Percentiles rank a stretch among this genome's conserved stretches.
phyloP scores from a whole-genome alignment of 306 rosid species.

The Fagus crenata region DNA sequence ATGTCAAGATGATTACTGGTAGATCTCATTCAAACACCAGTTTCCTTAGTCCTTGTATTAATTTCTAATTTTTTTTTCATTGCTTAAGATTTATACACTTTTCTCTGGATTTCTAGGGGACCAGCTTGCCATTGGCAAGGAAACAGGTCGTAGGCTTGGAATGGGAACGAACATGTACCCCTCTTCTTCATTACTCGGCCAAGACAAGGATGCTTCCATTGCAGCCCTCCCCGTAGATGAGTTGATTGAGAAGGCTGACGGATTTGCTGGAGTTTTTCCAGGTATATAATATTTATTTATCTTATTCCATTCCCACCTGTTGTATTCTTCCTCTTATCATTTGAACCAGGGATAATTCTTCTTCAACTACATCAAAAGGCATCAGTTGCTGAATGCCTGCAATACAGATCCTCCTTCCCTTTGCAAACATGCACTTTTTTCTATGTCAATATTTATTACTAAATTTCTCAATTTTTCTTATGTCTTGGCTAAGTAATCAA shows the following conservation, averaged over 20 bases:
- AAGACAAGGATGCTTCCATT: conserved; percentile 73
- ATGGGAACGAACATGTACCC: conserved; percentile 99
- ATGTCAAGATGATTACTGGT: conserved; percentile 99
- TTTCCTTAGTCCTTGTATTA: conserved; percentile 16
- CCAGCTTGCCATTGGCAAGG: conserved; percentile 97
- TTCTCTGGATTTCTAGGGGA: conserved; percentile 59
- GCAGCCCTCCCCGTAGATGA: conserved; percentile 89
- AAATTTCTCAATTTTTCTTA: background rate
- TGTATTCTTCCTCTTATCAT: background rate
- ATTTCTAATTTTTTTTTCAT: conserved; percentile 9
- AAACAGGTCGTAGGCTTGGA: conserved; percentile 97
- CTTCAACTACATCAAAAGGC: background rate
- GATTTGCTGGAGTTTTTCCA: conserved; percentile 99
- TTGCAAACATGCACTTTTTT: background rate
- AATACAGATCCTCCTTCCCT: background rate
- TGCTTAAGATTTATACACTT: conserved; percentile 9
- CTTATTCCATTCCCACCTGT: background rate
- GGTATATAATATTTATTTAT: conserved; percentile 42
- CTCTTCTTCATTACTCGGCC: conserved; percentile 91
- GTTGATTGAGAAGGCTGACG: conserved; percentile 97
- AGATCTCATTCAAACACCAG: conserved; percentile 22
- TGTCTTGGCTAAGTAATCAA: background rate
- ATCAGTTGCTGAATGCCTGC: background rate
- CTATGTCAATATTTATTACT: conserved; percentile 7
- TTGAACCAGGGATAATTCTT: background rate